These are phyloP conservation scores for Hymenotorrendiella dingleyae DNA, from an alignment of 2,329 filamentous ascomycete species.

Conservation along the genomic window DNA sequence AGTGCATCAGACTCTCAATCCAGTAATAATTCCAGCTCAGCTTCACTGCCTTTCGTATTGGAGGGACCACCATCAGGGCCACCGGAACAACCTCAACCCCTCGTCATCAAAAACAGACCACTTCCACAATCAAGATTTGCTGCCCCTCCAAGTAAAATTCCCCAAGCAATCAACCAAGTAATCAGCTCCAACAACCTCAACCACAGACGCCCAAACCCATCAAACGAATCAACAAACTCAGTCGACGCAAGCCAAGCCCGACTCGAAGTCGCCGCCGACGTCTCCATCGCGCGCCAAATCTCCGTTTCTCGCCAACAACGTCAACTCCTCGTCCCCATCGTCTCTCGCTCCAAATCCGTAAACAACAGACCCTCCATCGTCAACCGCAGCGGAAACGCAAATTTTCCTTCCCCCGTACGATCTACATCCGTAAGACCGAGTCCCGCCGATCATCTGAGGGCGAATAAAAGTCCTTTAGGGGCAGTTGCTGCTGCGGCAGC, in stretches of 20 bases:
- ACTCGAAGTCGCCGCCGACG: constrained; percentile 52
- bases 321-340: constrained; percentile 50
- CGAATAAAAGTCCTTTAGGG: constrained; percentile 16
- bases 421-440: too few species aligned
- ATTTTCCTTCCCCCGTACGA: constrained; percentile 10
- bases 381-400: constrained; percentile 2
- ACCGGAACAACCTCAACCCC: constrained; percentile 6
- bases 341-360: too few species aligned
- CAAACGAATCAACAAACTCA: background rate
- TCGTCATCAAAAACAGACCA: constrained; percentile 1
- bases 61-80: constrained; percentile 3
- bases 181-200: constrained; percentile 1
- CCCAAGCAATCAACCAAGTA: too few species aligned
- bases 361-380: constrained; percentile 20
- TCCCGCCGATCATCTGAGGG: too few species aligned
- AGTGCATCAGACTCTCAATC: constrained; percentile 11
- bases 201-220: background rate
- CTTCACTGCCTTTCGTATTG: background rate
- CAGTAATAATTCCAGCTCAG: constrained; percentile 14
- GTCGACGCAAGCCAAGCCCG: constrained; percentile 37
- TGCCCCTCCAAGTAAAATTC: constrained; percentile 1
- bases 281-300: constrained; percentile 64
- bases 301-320: constrained; percentile 58
- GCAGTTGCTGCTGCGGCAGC: constrained; percentile 14
- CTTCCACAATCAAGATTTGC: too few species aligned